Base-by-base conservation (phyloP, 306 rosid species). In the Casuarina glauca region DNA sequence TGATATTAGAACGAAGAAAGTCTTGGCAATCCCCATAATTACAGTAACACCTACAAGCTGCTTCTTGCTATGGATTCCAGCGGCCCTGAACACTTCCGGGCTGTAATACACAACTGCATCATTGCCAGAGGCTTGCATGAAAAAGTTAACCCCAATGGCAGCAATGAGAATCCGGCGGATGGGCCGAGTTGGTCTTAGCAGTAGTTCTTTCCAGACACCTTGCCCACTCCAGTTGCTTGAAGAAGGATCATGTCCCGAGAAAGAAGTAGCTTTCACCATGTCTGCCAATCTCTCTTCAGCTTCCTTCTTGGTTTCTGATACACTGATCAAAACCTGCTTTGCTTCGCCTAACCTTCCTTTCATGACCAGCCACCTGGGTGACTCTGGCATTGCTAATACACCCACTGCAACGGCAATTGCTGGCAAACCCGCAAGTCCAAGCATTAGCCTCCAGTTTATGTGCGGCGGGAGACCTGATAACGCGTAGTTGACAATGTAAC, bases 41-140 rank as follows among this genome's bases (percentile, higher is more conserved):
- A 91, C 80, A 4, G 93, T 91, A 42, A 93, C 89, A 1, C 97
- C 92, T 0, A 91, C 88, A 3, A 89, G 89, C 2, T 89, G 82
- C 19, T 75, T 79, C 82, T 86, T 83, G 63, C 70, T 77, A 15
- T 80, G 70, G 51, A 93, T 86, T 9, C 97, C 95, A 10, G 89
- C 92, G 2, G 82, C 86, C 61, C 71, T 78, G 73, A 91, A 93
- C 0, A 93, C 91, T 67, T 89, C 95, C 0, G 97, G 98, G 66
- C 89, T 80, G 86, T 91, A 93, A 50, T 93, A 93, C n/a, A 93
- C 86, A 6, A 93, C 90, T 43, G 92, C 97, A 74, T 91, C 97
- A 54, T 93, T 93, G n/a, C 97, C 98, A 0, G 97, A 93, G n/a
- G 97, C 97, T 61, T 93, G 97, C 98, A 93, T 89, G 85, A 91